These are phyloP conservation scores for Amanita polypyramis DNA, from an alignment of 768 basidiomycete species.

Conservation along the genomic window DNA sequence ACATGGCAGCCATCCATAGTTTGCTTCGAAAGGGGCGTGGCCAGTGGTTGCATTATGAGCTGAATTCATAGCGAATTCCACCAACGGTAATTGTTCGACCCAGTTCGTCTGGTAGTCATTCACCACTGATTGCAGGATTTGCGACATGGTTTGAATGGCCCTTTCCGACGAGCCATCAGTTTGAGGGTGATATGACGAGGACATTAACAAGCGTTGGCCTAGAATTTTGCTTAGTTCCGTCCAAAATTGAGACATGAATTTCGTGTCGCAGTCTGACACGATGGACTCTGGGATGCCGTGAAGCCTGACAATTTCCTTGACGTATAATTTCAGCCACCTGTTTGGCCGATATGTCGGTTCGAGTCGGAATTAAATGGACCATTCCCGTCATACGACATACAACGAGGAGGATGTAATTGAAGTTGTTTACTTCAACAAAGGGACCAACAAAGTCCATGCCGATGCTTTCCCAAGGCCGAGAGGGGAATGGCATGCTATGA, in stretches of 20 bases:
- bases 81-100: conserved; percentile 18
- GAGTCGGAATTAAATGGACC: conserved; percentile 18
- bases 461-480: conserved; percentile 20
- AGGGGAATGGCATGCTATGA: conserved; percentile 16
- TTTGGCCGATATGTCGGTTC: conserved; percentile 11
- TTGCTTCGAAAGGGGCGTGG: conserved; percentile 24
- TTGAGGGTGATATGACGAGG: conserved; percentile 29
- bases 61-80: conserved; percentile 28
- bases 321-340: conserved; percentile 15
- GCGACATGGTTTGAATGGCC: conserved; percentile 18
- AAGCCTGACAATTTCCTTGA: conserved; percentile 15
- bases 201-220: conserved; percentile 23
- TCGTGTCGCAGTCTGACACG: conserved; percentile 19
- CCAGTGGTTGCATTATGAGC: conserved; percentile 18
- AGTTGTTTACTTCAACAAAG: conserved; percentile 16
- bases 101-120: conserved; percentile 22
- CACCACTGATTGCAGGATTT: conserved; percentile 19
- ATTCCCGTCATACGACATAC: conserved; percentile 15
- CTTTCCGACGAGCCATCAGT: conserved; percentile 24
- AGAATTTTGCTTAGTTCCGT: conserved; percentile 13
- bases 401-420: conserved; percentile 16
- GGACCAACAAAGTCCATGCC: conserved; percentile 27
- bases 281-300: conserved; percentile 18
- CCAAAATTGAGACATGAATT: conserved; percentile 28
- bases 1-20: conserved; percentile 15